Evolutionary conservation across 2,329 filamentous ascomycete genomes (phyloP).

Genomic region (Beauveria medogensis): DNA sequence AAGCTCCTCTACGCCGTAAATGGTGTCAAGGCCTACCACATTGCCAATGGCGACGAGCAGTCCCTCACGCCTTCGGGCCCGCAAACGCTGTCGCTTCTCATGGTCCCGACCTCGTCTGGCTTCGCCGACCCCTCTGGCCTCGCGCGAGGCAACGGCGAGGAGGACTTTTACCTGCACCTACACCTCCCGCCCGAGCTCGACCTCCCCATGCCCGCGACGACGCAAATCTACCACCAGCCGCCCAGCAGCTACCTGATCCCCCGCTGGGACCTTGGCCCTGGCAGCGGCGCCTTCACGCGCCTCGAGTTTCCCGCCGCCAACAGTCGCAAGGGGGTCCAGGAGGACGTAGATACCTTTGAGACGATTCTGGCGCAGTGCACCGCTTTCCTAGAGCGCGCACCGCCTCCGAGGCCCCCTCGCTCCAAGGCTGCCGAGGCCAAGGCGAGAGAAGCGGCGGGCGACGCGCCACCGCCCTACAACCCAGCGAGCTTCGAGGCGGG

Average conservation of each 20-base stretch:
- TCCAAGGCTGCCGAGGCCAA: constrained; percentile 27
- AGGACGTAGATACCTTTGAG: constrained; percentile 93
- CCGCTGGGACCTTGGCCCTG: constrained; percentile 84
- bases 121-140: constrained; percentile 49
- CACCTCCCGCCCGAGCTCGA: constrained; percentile 93
- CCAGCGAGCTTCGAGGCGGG: constrained; percentile 73
- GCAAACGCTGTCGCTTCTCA: constrained; percentile 85
- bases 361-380: constrained; percentile 98
- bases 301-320: constrained; percentile 80
- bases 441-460: constrained; percentile 32
- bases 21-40: constrained; percentile 85
- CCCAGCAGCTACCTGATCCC: constrained; percentile 90
- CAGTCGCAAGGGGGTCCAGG: constrained; percentile 66
- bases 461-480: constrained; percentile 61
- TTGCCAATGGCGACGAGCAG: constrained; percentile 78
- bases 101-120: constrained; percentile 85
- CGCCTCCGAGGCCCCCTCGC: constrained; percentile 42
- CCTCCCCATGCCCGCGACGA: constrained; percentile 85
- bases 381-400: constrained; percentile 80
- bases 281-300: constrained; percentile 82
- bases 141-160: constrained; percentile 48
- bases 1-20: constrained; percentile 65
- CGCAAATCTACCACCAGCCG: constrained; percentile 94
- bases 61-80: constrained; percentile 76
- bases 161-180: constrained; percentile 95